Evolutionary conservation across 331 rosid genomes (phyloP).

Genomic region (Pyrus hybrid): DNA sequence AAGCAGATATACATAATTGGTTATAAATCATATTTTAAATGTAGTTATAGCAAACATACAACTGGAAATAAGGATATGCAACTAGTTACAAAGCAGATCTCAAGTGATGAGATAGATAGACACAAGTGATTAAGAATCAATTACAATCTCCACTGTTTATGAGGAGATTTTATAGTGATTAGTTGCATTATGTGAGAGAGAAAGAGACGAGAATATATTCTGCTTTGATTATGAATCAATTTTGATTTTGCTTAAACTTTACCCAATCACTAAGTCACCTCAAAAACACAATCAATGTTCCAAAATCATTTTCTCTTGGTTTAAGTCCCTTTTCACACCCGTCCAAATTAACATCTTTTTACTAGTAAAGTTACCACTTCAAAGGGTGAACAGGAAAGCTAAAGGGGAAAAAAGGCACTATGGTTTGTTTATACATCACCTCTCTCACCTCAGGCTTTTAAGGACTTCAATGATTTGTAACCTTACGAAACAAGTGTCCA

Average conservation of each 20-base stretch:
- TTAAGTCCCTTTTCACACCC: constrained; percentile 19
- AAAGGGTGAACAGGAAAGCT: constrained; percentile 20
- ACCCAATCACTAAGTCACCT: background rate
- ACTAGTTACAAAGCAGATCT: too few species aligned
- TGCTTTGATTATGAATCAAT: background rate
- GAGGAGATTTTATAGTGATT: too few species aligned
- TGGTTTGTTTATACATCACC: constrained; percentile 9
- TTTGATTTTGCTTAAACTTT: constrained; percentile 5
- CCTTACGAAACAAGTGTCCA: constrained; percentile 17
- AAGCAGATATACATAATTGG: too few species aligned
- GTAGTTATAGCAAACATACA: too few species aligned
- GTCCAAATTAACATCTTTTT: constrained; percentile 31
- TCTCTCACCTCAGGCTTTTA: constrained; percentile 44
- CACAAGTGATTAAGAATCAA: too few species aligned
- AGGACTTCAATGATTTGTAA: constrained; percentile 33
- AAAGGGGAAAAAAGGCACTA: constrained; percentile 19
- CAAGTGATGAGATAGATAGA: too few species aligned
- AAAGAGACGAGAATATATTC: too few species aligned
- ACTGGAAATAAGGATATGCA: too few species aligned
- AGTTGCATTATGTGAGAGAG: too few species aligned
- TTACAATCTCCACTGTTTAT: too few species aligned
- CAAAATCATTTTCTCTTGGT: constrained; percentile 12
- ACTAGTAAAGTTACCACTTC: constrained; percentile 36
- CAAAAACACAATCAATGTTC: constrained; percentile 1
- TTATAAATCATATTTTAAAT: too few species aligned